phyloP scores from a whole-genome alignment of 768 basidiomycete species.

The Russula foetens region DNA sequence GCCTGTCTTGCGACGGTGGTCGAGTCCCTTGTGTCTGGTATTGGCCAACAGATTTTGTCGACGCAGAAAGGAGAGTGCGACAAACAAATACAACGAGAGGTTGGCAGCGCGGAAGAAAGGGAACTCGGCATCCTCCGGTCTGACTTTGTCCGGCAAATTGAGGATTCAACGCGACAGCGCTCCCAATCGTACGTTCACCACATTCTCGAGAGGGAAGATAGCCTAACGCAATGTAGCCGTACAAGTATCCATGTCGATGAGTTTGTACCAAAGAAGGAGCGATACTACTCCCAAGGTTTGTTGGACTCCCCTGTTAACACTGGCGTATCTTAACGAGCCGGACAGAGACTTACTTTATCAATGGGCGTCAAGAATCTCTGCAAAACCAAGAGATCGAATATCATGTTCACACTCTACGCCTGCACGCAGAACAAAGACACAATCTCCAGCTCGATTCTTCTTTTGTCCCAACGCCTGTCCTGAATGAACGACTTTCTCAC shows the following conservation, averaged over 20 bases:
- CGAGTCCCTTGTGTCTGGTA: not conserved
- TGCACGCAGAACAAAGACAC: constrained; percentile 10
- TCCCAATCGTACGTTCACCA: not conserved
- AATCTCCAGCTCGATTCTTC: constrained; percentile 13
- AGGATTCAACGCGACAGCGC: constrained; percentile 1
- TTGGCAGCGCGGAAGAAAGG: not conserved
- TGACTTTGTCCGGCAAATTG: constrained; percentile 1
- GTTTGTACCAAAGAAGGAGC: constrained; percentile 4
- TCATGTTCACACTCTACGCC: not conserved
- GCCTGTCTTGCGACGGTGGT: constrained; percentile 2
- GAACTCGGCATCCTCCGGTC: not conserved
- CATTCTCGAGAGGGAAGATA: not conserved
- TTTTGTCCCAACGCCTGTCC: constrained; percentile 8
- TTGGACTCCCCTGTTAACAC: not conserved
- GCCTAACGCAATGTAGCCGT: not conserved
- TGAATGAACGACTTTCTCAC: constrained; percentile 3
- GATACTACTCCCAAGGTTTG: not conserved
- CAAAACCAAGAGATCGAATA: constrained; percentile 15
- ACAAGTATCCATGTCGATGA: not conserved
- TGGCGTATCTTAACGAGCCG: not conserved
- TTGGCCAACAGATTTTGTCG: not conserved
- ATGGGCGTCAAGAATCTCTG: not conserved
- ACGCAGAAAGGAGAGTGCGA: constrained; percentile 10
- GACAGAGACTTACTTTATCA: constrained; percentile 5
- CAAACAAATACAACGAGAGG: not conserved